Evolutionary conservation across 306 rosid species (phyloP), one percentile per base, ranked within the genome.

Genomic region (Oemleria cerasiformis): DNA sequence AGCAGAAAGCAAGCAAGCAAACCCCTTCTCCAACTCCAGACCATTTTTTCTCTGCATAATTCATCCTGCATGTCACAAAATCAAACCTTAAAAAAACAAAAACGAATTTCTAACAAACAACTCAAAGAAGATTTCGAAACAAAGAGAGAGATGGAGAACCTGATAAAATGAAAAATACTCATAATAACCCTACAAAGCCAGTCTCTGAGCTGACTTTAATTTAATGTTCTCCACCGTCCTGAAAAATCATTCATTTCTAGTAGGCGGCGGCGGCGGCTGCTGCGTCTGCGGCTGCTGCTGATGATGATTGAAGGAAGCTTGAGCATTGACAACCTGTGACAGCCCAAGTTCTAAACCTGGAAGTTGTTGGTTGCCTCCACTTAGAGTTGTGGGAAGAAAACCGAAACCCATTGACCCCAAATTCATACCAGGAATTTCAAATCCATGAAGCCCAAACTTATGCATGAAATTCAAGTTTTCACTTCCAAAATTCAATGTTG

Each of bases 291-390:
- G 74, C 9, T 49, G 64, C 17, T 49, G 53, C 17, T 48, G 21
- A 5, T 50, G 55, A 41, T 73, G 78, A 59, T 49, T 75, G 65
- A 78, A 66, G 70, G 83, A 73, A 43, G 79, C 69, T 39, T 83
- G 81, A 13, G 89, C 70, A 68, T 76, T 72, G 60, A 82, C 87
- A 34, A 82, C 89, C 66, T 85, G 85, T 6, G 86, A 79, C 10
- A 85, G 79, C 30, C 89, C 89, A 7, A 85, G 81, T 53, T 85
- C 89, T 53, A 82, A 56, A 50, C 87, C 87, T 5, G 86, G 89
- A 39, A 72, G 70, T 62, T 85, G 84, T 14, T 77, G 78, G 42
- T 78, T 82, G 38, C 55, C 16, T 50, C 74, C 83, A 41, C 78
- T 78, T 58, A 75, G 59, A 30, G 65, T 50, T 15, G 81, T 51